Base-by-base conservation (phyloP, 371 early-diverging fungal species). In the Phascolomyces articulosus region DNA sequence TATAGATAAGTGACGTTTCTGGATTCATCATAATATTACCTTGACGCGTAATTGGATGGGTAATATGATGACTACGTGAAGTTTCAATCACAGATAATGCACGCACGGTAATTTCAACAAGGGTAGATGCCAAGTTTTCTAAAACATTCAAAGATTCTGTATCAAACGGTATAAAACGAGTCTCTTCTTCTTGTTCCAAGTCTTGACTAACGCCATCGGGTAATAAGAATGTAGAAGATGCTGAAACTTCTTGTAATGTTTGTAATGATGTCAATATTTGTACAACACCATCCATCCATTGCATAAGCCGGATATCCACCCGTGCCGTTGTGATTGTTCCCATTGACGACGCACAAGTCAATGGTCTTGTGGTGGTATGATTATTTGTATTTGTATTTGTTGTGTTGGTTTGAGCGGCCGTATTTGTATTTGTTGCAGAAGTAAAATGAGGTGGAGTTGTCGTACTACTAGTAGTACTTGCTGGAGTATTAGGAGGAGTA, bases 21-120 rank as follows among this genome's bases (percentile, higher is more conserved):
- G 79, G 75, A 53, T 71, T 72, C 18, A 70, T 60, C 79, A 82
- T 75, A 54, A 79, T 73, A 55, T 81, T 81, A 3, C 71, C 72
- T 4, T 68, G 57, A 23, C 49, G 40, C 23, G 18, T 15, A n/a
- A n/a, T n/a, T n/a, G 44, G 4, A 44, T 44, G 8, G 4, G 38
- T 23, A 20, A 31, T 23, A 21, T 34, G 26, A 20, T 34, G 55
- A 13, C 49, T 62, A 28, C 70, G 65, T 26, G 62, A 62, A 18
- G 68, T 81, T 58, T 78, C 77, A 63, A 82, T 72, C 11, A 75
- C 70, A 24, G 76, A 55, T n/a, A 77, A 54, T 0, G 82, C 78
- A 10, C 74, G 68, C 4, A 82, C 63, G 2, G 70, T 65, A 23
- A 79, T 58, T 38, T 82, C 78, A 4, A 82, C 73, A 38, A 82